Evolutionary conservation across 768 basidiomycete species (phyloP).

Genomic region (Suillus decipiens): DNA sequence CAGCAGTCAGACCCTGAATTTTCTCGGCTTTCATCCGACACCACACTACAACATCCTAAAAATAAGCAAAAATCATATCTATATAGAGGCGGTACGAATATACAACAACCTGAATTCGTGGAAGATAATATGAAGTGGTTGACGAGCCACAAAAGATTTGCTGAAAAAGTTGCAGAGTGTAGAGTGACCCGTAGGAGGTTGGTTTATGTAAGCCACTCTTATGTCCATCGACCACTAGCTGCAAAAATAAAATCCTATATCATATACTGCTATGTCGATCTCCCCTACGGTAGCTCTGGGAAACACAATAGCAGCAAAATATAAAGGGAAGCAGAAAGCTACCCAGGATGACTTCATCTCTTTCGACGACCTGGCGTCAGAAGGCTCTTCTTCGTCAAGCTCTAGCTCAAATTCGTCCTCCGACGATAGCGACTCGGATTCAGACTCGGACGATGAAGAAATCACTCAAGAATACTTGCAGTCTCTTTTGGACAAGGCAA

Average conservation of each 20-base stretch:
- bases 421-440: slow-evolving; percentile 31
- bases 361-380: slow-evolving; percentile 10
- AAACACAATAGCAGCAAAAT: not conserved
- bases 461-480: slow-evolving; percentile 57
- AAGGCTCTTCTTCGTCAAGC: slow-evolving; percentile 9
- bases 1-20: too few relatives aligned
- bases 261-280: not conserved
- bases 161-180: too few relatives aligned
- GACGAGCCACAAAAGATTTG: too few relatives aligned
- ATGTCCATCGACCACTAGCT: not conserved
- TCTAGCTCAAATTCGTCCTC: slow-evolving; percentile 39
- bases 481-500: slow-evolving; percentile 63
- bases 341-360: slow-evolving; percentile 6
- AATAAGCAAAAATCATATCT: too few relatives aligned
- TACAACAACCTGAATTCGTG: too few relatives aligned
- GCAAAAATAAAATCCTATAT: not conserved
- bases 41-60: too few relatives aligned
- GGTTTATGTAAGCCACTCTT: not conserved
- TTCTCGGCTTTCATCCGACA: too few relatives aligned
- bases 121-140: too few relatives aligned
- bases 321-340: slow-evolving; percentile 12
- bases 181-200: too few relatives aligned
- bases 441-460: slow-evolving; percentile 44
- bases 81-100: too few relatives aligned
- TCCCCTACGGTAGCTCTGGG: not conserved